These are phyloP conservation scores for Aspergillus novoparasiticus DNA, from an alignment of 2,329 filamentous ascomycete genomes.

Conservation along the genomic window DNA sequence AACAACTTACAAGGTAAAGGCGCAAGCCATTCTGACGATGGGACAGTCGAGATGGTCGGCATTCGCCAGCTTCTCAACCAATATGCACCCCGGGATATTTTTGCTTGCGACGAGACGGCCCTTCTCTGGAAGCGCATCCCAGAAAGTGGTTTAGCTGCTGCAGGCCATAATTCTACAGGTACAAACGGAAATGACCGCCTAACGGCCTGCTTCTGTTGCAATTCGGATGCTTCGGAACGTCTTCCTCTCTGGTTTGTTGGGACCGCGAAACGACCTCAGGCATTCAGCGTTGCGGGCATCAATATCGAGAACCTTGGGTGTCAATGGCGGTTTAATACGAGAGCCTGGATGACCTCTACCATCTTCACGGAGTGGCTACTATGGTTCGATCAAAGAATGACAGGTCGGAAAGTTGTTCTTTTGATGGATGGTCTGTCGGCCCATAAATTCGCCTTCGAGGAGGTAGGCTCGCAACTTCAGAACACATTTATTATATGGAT, in stretches of 20 bases:
- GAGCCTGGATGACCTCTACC: background rate
- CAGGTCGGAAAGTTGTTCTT: background rate
- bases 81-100: no score
- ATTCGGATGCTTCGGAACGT: background rate
- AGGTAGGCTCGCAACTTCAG: background rate
- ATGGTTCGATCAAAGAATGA: background rate
- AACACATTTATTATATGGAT: slow-evolving; percentile 2
- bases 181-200: no score
- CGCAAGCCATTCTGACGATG: no score
- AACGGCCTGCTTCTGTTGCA: background rate
- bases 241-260: background rate
- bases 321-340: background rate
- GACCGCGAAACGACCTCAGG: background rate
- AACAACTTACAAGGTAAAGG: no score
- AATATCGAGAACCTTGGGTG: background rate
- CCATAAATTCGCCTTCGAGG: background rate
- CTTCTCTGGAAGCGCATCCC: no score
- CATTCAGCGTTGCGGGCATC: background rate
- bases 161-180: no score
- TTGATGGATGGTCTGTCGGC: background rate
- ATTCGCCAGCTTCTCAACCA: no score
- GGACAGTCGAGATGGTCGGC: no score
- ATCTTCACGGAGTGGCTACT: background rate
- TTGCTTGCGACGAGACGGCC: no score
- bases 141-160: no score